phyloP scores from a whole-genome alignment of 352 stramenopile species.

The Achlya hypogyna region DNA sequence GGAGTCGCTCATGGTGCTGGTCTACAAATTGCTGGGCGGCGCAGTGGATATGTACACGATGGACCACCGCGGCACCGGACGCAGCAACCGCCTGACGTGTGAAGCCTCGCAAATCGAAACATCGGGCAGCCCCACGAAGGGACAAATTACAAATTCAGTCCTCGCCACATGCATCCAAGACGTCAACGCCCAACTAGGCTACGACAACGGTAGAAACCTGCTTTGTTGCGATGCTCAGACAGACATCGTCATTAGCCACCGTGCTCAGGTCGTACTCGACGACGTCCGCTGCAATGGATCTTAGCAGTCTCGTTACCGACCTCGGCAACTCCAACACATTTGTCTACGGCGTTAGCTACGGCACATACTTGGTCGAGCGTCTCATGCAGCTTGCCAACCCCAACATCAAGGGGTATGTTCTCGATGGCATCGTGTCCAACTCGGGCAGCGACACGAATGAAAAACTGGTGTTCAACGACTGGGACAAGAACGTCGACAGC shows the following conservation, averaged over 20 bases:
- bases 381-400: constrained; percentile 30
- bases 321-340: constrained; percentile 21
- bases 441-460: constrained; percentile 23
- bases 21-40: constrained; percentile 26
- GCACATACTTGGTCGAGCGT: constrained; percentile 51
- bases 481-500: constrained; percentile 32
- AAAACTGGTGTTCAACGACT: constrained; percentile 17
- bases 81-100: constrained; percentile 34
- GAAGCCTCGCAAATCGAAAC: constrained; percentile 30
- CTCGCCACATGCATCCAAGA: constrained; percentile 32
- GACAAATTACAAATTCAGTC: constrained; percentile 21
- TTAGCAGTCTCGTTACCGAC: constrained; percentile 23
- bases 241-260: constrained; percentile 11
- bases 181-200: constrained; percentile 30
- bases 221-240: not conserved
- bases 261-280: constrained; percentile 33
- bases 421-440: constrained; percentile 34
- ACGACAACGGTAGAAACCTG: constrained; percentile 15
- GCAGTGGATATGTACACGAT: constrained; percentile 48
- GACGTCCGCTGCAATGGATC: constrained; percentile 35
- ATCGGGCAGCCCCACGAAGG: constrained; percentile 27
- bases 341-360: constrained; percentile 71
- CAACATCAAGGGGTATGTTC: constrained; percentile 35
- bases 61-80: constrained; percentile 41
- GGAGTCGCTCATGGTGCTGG: constrained; percentile 28